These are phyloP conservation scores for Trypanosomatidae sp. DNA, from an alignment of 208 protist genomes.

Conservation along the genomic window DNA sequence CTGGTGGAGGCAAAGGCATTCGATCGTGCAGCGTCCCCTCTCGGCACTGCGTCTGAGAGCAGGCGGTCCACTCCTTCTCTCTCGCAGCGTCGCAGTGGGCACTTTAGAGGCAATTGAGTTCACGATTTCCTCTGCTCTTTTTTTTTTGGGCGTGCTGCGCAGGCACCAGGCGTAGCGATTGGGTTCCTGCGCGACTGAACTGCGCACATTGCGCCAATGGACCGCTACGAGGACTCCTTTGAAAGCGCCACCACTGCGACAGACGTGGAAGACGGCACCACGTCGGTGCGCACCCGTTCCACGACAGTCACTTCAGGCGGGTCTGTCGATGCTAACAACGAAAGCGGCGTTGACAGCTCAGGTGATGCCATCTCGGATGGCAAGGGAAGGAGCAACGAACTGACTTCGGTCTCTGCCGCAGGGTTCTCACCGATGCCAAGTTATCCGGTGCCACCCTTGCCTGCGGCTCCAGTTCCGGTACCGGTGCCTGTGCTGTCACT, in stretches of 20 bases:
- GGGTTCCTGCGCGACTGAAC: background rate
- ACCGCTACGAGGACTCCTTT: constrained; percentile 72
- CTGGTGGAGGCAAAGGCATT: background rate
- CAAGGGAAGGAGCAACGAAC: background rate
- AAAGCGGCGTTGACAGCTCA: background rate
- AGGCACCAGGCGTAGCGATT: background rate
- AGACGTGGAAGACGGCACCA: constrained; percentile 4
- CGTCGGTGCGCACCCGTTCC: constrained; percentile 1
- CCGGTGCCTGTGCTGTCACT: background rate
- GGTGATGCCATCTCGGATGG: background rate
- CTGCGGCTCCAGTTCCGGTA: background rate
- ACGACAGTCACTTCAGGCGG: background rate
- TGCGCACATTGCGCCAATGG: constrained; percentile 31
- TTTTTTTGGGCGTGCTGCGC: background rate
- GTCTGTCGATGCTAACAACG: background rate
- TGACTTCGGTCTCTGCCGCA: background rate
- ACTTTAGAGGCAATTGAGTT: background rate
- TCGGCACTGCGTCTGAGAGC: background rate
- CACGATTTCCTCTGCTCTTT: background rate
- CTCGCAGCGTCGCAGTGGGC: background rate
- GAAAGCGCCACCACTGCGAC: constrained; percentile 38
- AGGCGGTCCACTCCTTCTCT: background rate
- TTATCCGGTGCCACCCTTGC: background rate
- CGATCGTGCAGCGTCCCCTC: background rate
- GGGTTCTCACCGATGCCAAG: background rate